Conservation (phyloP, 345 rosid genomes). For the Lumnitzera littorea region DNA sequence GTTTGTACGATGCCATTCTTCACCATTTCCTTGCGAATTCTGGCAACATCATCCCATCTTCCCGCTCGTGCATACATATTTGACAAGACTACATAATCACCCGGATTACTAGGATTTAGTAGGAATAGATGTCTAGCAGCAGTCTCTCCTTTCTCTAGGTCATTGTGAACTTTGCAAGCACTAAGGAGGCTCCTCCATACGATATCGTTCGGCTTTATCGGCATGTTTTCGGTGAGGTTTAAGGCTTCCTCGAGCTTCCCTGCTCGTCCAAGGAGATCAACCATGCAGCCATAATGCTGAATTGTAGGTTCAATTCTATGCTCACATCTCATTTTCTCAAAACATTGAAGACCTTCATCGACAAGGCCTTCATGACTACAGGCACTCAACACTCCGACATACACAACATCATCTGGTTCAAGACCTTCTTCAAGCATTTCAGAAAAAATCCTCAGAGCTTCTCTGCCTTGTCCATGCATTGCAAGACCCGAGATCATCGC, state of each 20-base stretch:
- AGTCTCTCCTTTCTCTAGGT: conserved; percentile 40
- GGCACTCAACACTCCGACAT: conserved; percentile 32
- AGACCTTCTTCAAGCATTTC: conserved; percentile 29
- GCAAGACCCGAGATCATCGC: conserved; percentile 37
- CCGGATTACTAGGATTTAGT: conserved; percentile 32
- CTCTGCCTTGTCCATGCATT: conserved; percentile 24
- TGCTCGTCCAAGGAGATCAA: conserved; percentile 60
- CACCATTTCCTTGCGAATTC: conserved; percentile 32
- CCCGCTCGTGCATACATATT: conserved; percentile 47
- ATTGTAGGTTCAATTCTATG: conserved; percentile 42
- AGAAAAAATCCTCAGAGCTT: conserved; percentile 25
- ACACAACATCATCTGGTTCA: conserved; percentile 28
- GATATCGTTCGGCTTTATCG: conserved; percentile 47
- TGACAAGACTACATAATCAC: conserved; percentile 51
- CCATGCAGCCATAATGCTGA: conserved; percentile 67
- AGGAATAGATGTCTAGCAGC: conserved; percentile 39
- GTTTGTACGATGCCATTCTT: conserved; percentile 31
- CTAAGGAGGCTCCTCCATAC: conserved; percentile 75
- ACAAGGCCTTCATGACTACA: conserved; percentile 31
- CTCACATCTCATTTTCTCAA: conserved; percentile 31
- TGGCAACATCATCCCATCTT: conserved; percentile 53
- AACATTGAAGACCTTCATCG: conserved; percentile 23
- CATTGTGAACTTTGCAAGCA: conserved; percentile 47
- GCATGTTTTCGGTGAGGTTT: conserved; percentile 44
- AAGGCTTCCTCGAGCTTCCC: conserved; percentile 55